Conservation (phyloP, 164 flowering plant species). For the Euptelea pleiosperma region DNA sequence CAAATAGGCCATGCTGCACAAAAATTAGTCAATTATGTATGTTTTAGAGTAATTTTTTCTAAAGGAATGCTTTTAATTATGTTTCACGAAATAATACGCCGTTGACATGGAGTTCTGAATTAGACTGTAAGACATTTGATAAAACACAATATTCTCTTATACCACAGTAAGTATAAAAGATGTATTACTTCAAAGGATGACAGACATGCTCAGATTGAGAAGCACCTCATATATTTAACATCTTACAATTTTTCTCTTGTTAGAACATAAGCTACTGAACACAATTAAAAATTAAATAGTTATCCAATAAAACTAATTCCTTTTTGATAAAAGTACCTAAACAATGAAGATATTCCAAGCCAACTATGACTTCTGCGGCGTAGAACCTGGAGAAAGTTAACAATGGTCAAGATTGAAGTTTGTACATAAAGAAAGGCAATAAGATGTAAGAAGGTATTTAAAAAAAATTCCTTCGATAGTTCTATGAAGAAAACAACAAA, state of each 20-base stretch:
- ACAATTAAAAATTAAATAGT: neutral
- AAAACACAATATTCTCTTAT: no score
- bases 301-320: neutral
- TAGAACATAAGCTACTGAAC: no score
- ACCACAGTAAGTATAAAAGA: no score
- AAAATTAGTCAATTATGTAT: no score
- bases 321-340: slow-evolving; percentile 57
- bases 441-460: neutral
- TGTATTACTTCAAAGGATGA: no score
- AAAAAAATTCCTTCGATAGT: neutral
- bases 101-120: no score
- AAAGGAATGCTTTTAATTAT: neutral
- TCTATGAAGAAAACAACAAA: neutral
- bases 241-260: no score
- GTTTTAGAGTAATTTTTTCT: no score
- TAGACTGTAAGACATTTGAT: no score
- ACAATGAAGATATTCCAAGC: slow-evolving; percentile 96
- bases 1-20: no score
- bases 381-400: slow-evolving; percentile 60
- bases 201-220: no score
- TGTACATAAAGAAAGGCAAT: neutral
- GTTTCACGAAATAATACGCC: neutral
- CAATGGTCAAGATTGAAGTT: neutral
- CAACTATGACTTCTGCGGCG: slow-evolving; percentile 89
- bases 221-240: no score